Evolutionary conservation across 805 yeast species (phyloP).

Genomic region (Teunomyces tritomae): DNA sequence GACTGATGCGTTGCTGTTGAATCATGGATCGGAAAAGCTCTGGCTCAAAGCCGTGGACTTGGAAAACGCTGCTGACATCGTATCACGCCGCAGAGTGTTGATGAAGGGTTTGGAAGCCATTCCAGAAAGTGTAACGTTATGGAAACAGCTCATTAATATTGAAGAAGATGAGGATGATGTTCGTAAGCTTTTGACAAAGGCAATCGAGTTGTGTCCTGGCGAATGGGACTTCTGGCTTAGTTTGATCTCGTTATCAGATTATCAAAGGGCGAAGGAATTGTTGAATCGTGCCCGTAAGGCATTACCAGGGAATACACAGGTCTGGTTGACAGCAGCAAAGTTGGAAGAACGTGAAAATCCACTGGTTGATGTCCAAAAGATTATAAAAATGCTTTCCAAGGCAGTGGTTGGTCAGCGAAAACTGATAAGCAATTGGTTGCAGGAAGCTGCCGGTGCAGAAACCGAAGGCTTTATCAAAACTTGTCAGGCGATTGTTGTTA

Average conservation of each 20-base stretch:
- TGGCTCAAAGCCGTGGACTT: conserved; percentile 74
- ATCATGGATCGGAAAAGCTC: conserved; percentile 54
- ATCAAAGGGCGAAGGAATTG: conserved; percentile 49
- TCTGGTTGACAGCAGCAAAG: conserved; percentile 72
- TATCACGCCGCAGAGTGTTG: conserved; percentile 54
- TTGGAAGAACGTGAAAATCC: conserved; percentile 58
- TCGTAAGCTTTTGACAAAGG: conserved; percentile 55
- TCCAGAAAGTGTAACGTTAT: conserved; percentile 57
- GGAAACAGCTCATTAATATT: conserved; percentile 62
- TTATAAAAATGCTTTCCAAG: conserved; percentile 47
- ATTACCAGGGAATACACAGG: conserved; percentile 44
- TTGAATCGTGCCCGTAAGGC: conserved; percentile 61
- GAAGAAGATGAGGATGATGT: conserved; percentile 55
- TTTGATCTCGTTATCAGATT: conserved; percentile 46
- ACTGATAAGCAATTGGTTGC: conserved; percentile 50
- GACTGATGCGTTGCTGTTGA: conserved; percentile 60
- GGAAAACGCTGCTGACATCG: conserved; percentile 49
- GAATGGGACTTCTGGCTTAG: conserved; percentile 67
- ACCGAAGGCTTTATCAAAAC: conserved; percentile 43
- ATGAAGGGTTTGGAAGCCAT: conserved; percentile 69
- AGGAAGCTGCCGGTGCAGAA: conserved; percentile 55
- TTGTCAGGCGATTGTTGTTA: conserved; percentile 51
- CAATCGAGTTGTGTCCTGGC: conserved; percentile 65
- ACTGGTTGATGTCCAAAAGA: conserved; percentile 40
- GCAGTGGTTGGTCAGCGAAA: conserved; percentile 37